A percentile compares a stretch with the other conserved stretches of the same genome.
Evolutionary conservation across 805 yeast species (phyloP).

Genomic region (Starmerella apicola): DNA sequence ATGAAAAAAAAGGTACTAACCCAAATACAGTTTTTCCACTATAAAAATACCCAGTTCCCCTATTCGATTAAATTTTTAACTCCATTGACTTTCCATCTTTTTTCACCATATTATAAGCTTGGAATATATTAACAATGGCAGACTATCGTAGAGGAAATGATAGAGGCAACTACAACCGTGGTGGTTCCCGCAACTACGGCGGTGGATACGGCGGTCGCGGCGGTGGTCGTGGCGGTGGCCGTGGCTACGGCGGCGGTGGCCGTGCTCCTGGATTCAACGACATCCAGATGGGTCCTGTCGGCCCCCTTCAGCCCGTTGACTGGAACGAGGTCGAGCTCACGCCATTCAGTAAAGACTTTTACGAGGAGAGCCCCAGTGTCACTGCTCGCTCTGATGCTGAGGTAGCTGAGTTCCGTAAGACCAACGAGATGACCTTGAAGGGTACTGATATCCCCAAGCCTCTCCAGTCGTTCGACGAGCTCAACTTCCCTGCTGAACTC

Average conservation of each 20-base stretch:
- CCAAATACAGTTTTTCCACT: neutral
- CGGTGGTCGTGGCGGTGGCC: conserved; percentile 29
- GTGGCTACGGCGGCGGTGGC: conserved; percentile 35
- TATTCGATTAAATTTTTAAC: too few relatives aligned
- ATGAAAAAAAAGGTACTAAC: too few relatives aligned
- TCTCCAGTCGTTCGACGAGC: conserved; percentile 83
- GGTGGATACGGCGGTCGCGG: conserved; percentile 33
- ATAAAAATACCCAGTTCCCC: neutral
- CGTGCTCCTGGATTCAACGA: conserved; percentile 33
- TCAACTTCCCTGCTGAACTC: conserved; percentile 85
- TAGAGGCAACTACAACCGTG: conserved; percentile 23
- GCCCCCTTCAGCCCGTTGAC: conserved; percentile 50
- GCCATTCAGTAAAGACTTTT: conserved; percentile 88
- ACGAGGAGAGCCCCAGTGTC: conserved; percentile 72
- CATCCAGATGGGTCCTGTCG: conserved; percentile 26
- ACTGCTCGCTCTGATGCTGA: conserved; percentile 63
- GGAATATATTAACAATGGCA: conserved; percentile 2
- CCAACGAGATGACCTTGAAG: conserved; percentile 69
- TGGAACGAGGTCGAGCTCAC: conserved; percentile 74
- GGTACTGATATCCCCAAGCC: conserved; percentile 92
- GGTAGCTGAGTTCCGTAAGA: conserved; percentile 60
- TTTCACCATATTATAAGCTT: neutral
- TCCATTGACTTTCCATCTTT: too few relatives aligned
- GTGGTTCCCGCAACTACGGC: conserved; percentile 21
- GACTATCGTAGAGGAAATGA: conserved; percentile 9